Conservation (phyloP, 148 eudicot genomes). For the Cornus florida region DNA sequence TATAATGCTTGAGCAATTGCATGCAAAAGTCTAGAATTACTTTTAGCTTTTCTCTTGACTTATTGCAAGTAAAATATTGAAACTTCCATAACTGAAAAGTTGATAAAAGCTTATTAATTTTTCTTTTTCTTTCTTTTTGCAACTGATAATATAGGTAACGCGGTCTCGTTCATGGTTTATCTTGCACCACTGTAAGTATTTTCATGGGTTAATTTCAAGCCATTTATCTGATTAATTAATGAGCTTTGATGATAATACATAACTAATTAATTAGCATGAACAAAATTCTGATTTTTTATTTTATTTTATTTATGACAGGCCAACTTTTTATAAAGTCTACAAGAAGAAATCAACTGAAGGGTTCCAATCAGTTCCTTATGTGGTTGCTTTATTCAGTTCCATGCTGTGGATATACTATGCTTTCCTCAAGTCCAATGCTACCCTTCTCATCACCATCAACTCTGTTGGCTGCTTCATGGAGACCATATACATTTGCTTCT, state of each 20-base stretch:
- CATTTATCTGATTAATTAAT: background rate
- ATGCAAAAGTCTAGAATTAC: constrained; percentile 1
- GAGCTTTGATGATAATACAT: background rate
- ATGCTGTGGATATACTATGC: constrained; percentile 87
- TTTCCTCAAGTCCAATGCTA: constrained; percentile 51
- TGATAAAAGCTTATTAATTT: background rate
- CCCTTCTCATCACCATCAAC: constrained; percentile 71
- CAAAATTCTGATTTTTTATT: background rate
- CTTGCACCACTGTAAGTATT: constrained; percentile 84
- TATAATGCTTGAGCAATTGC: background rate
- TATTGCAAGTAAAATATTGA: background rate
- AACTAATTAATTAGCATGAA: constrained; percentile 2
- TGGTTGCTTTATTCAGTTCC: constrained; percentile 73
- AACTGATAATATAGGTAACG: constrained; percentile 50
- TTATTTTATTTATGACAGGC: constrained; percentile 37
- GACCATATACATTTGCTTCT: constrained; percentile 58
- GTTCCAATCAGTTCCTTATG: constrained; percentile 75
- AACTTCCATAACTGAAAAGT: background rate
- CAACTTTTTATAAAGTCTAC: constrained; percentile 70
- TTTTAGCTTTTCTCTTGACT: background rate
- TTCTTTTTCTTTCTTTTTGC: constrained; percentile 6
- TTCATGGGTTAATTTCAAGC: background rate
- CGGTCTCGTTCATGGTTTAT: constrained; percentile 87
- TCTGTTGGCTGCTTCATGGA: constrained; percentile 61
- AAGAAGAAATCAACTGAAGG: constrained; percentile 86